Percentiles rank a stretch among this genome's conserved stretches.
These are phyloP conservation scores for Candida easanensis DNA, from an alignment of 805 yeast species.

Conservation along the genomic window DNA sequence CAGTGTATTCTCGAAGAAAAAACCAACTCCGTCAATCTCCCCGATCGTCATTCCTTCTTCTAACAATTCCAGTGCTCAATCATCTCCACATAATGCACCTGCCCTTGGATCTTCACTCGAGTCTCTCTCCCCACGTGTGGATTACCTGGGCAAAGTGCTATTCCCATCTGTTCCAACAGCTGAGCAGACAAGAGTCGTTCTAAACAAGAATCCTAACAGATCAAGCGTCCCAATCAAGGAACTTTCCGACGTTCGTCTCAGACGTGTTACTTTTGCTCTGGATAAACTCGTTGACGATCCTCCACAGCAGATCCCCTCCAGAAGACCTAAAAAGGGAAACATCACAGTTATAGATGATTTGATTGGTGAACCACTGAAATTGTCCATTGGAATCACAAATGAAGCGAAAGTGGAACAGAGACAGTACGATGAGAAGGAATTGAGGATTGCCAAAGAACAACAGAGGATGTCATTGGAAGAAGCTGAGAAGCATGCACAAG, in stretches of 20 bases:
- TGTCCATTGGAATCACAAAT: constrained; percentile 67
- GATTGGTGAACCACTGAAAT: constrained; percentile 54
- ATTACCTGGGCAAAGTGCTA: constrained; percentile 3
- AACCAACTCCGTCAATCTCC: constrained; percentile 21
- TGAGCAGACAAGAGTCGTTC: constrained; percentile 33
- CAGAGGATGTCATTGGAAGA: constrained; percentile 54
- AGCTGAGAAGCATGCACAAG: constrained; percentile 70
- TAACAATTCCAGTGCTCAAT: constrained; percentile 6
- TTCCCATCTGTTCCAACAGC: constrained; percentile 6
- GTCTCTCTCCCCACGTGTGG: constrained; percentile 13
- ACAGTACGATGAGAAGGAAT: constrained; percentile 36
- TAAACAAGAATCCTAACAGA: constrained; percentile 45
- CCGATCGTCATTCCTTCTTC: constrained; percentile 21
- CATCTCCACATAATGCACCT: constrained; percentile 10
- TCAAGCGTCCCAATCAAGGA: constrained; percentile 32
- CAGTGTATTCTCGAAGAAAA: constrained; percentile 31
- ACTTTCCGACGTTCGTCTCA: constrained; percentile 36
- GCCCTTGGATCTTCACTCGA: constrained; percentile 15
- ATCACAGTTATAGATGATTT: constrained; percentile 68
- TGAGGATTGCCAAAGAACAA: constrained; percentile 55
- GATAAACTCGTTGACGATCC: constrained; percentile 77
- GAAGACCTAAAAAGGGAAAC: constrained; percentile 78
- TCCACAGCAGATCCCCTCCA: constrained; percentile 90
- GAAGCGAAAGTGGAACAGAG: constrained; percentile 30
- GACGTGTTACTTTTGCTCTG: constrained; percentile 74